Evolutionary conservation across 1,284 basidiomycete species (phyloP).

Genomic region (Tilletia indica): DNA sequence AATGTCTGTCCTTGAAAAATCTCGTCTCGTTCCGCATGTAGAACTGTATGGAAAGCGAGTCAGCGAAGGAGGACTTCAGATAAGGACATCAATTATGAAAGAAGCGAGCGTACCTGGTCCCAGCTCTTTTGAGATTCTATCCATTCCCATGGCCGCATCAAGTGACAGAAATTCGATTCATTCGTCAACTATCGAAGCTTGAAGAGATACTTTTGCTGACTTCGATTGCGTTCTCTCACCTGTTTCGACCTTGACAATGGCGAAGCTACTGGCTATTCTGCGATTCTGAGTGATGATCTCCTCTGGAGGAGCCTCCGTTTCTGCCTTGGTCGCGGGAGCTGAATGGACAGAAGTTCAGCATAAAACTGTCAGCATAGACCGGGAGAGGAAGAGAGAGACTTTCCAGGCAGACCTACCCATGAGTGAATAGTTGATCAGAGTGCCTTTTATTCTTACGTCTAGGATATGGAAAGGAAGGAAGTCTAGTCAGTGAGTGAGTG

Average conservation of each 20-base stretch:
- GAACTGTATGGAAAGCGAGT: conserved; percentile 30
- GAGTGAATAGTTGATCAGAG: background rate
- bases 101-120: background rate
- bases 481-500: too few species aligned
- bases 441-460: background rate
- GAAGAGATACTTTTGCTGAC: background rate
- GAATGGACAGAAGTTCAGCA: background rate
- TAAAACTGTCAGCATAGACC: too few species aligned
- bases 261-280: background rate
- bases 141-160: too few species aligned
- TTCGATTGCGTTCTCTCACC: conserved; percentile 5
- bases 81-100: background rate
- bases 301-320: conserved; percentile 9
- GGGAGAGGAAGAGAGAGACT: too few species aligned
- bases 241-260: background rate
- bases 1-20: conserved; percentile 58
- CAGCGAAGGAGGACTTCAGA: background rate
- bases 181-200: background rate
- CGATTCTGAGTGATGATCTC: conserved; percentile 37
- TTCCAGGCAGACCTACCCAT: background rate
- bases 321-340: conserved; percentile 14
- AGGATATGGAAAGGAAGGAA: background rate
- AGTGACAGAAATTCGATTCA: background rate
- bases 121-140: background rate
- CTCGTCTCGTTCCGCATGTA: conserved; percentile 50